Evolutionary conservation across 805 yeast genomes (phyloP), one percentile per base, ranked within the genome.

Genomic region (Myxozyma geophila): DNA sequence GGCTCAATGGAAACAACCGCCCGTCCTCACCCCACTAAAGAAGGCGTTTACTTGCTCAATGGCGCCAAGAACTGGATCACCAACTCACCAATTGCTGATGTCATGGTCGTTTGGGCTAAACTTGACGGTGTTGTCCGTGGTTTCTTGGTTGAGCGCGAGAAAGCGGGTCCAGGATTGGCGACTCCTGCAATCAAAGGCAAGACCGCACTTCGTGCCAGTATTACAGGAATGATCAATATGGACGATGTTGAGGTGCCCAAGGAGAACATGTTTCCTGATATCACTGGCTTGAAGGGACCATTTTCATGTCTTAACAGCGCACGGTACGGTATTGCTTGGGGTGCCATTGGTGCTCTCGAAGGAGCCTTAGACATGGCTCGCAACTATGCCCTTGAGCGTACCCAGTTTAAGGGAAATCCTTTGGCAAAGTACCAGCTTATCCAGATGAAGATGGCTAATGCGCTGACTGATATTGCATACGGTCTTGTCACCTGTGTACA

Each of bases 1-100:
- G 82, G 79, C 7, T 83, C 86, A 58, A 80, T 83, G 79, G 86
- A 83, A 74, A 84, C 87, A 44, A 77, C 78, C 33, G 85, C 85
- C 37, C 75, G 72, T 51, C 74, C 70, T 13, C 82, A 79, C 62
- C 80, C 81, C 15, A 73, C 78, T 43, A 79, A 79, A 68, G 62
- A 75, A 67, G 81, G 79, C 36, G 79, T 76, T 17, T 78, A 76
- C 60, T 70, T 79, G 15, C 74, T 79, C 39, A 71, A 71, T 43
- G 82, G 82, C 7, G 74, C 80, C 49, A 79, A 79, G 69, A 78
- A 72, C 56, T 79, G 82, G 82, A 79, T 79, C 73, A 79, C 81
- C 54, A 79, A 79, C 72, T 73, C 82, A 2, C 82, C 82, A n/a
- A 78, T 79, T 63, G 82, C 82, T 36, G 82, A 79, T 55, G 69